Evolutionary conservation across 2,329 filamentous ascomycete genomes (phyloP).

Genomic region (Cladophialophora yegresii): DNA sequence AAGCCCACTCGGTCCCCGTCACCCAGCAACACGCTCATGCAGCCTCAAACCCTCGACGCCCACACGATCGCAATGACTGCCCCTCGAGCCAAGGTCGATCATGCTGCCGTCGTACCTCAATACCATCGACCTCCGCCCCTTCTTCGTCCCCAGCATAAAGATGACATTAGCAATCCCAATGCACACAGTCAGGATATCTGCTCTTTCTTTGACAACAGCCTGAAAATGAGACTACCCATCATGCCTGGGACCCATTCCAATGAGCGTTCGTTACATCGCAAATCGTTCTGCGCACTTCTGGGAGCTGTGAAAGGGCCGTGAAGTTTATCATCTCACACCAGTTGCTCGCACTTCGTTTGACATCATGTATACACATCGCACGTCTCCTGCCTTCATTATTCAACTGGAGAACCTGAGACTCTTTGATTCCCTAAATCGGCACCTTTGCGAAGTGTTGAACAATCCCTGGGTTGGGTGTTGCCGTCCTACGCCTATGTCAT

Average conservation of each 20-base stretch:
- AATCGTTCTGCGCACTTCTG: background rate
- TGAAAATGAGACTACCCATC: conserved; percentile 24
- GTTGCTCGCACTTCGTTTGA: background rate
- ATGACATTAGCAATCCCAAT: conserved; percentile 27
- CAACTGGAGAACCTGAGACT: background rate
- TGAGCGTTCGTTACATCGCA: conserved; percentile 1
- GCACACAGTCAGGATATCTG: conserved; percentile 24
- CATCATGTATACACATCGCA: background rate
- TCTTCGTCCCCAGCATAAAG: conserved; percentile 23
- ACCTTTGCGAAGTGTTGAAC: background rate
- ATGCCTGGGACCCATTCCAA: conserved; percentile 1
- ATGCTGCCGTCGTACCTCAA: conserved; percentile 3
- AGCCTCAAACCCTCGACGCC: background rate
- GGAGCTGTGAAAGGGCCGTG: background rate
- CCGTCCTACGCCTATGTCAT: background rate
- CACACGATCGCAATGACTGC: background rate
- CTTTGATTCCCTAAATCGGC: conserved; percentile 9
- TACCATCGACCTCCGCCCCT: conserved; percentile 11
- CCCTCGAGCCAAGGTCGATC: background rate
- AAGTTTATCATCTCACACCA: background rate
- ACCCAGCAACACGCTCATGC: conserved; percentile 22
- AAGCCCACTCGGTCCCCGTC: conserved; percentile 16
- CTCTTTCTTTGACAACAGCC: conserved; percentile 26
- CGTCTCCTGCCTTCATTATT: background rate
- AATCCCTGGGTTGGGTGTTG: background rate